Evolutionary conservation across 2,329 filamentous ascomycete genomes (phyloP), one percentile per base, ranked within the genome.

Genomic region (Didymella pomorum): DNA sequence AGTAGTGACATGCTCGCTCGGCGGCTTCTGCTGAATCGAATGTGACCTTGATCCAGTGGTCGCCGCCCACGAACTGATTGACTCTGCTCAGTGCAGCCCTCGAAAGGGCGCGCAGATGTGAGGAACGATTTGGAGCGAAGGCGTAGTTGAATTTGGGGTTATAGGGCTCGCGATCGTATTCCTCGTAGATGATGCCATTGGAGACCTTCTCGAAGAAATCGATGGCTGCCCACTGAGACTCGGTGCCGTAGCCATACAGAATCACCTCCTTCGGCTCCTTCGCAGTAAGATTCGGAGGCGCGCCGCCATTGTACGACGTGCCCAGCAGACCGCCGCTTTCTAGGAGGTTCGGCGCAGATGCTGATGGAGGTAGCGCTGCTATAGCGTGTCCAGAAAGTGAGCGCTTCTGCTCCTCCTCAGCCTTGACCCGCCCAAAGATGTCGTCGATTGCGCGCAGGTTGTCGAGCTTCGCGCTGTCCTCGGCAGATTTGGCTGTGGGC

Each of bases 121-220:
- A 85, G 10, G 90, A 87, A 14, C 69, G 65, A 49, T 90, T 86
- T 68, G 92, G 89, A 62, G 91, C 85, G 65, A 93, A 87, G 1
- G 88, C 85, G 72, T 91, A 79, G n/a, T 80, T 90, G 80, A 90
- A 94, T 57, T 89, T 85, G 62, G 88, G 84, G 55, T 87, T 83
- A 2, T 91, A 90, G n/a, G 94, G 89, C 63, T 91, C 88, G 62
- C 94, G 88, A 9, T 93, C 87, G 77, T 98, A 98, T 78, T 97
- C 93, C 79, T 98, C 94, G 77, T 93, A 93, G 73, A 97, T 92
- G 62, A 87, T 81, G 25, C 93, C 93, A 29, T 79, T 78, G 7
- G 91, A 94, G 41, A 96, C 87, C 60, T 89, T 86, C 80, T 97
- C 94, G 79, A 90, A 98, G 78, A 92, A 91, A 66, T 90, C 88